Conservation (phyloP, 768 basidiomycete genomes). For the Rhodotorula diobovata region DNA sequence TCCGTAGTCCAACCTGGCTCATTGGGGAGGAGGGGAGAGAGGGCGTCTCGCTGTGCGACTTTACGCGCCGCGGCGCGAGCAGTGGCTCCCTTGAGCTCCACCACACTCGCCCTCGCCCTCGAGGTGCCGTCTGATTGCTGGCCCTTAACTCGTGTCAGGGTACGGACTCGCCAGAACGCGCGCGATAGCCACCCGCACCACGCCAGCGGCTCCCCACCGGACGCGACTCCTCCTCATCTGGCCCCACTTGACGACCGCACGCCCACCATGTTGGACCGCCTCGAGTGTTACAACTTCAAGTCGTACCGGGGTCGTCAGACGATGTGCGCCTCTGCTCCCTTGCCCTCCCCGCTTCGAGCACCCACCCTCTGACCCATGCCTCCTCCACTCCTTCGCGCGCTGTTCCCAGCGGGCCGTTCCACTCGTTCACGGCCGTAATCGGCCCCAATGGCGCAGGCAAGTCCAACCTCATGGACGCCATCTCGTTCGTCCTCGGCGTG, state of each 20-base stretch:
- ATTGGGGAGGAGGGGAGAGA: too few relatives aligned
- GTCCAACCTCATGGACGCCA: slow-evolving; percentile 98
- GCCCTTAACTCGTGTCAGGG: too few relatives aligned
- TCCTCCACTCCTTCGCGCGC: slow-evolving; percentile 58
- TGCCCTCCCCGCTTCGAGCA: neutral
- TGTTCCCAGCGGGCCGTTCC: slow-evolving; percentile 72
- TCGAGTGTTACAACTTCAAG: slow-evolving; percentile 95
- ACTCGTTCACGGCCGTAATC: slow-evolving; percentile 89
- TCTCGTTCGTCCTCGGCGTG: slow-evolving; percentile 95
- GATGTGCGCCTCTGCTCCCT: slow-evolving; percentile 21
- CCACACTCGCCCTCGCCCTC: too few relatives aligned
- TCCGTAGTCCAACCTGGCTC: too few relatives aligned
- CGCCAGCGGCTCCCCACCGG: neutral
- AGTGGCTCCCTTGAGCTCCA: too few relatives aligned
- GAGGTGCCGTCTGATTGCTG: too few relatives aligned
- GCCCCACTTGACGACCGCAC: too few relatives aligned
- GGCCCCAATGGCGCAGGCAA: slow-evolving; percentile 99
- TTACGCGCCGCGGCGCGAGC: too few relatives aligned
- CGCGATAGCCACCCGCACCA: too few relatives aligned
- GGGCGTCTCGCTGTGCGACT: too few relatives aligned
- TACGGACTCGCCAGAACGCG: too few relatives aligned
- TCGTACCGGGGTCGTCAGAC: slow-evolving; percentile 66
- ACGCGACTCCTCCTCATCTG: neutral
- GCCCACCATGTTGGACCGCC: slow-evolving; percentile 34
- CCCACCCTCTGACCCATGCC: neutral